These are phyloP conservation scores for Kuraishia capsulata DNA, from an alignment of 805 yeast species.

Conservation along the genomic window DNA sequence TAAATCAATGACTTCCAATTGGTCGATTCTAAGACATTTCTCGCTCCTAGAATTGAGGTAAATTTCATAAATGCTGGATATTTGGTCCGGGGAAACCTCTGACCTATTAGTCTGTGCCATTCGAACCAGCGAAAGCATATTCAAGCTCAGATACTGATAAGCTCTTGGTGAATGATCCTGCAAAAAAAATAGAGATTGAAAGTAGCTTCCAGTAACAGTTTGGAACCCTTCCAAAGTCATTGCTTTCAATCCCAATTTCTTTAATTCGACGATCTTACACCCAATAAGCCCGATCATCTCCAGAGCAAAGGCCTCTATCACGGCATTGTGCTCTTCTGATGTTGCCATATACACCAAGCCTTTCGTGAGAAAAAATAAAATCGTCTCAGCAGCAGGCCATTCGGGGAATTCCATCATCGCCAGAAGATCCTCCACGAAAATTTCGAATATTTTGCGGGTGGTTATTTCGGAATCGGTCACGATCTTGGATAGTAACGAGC, in stretches of 20 bases:
- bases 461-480: constrained; percentile 20
- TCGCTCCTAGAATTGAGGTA: not conserved
- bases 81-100: too few species aligned
- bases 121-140: not conserved
- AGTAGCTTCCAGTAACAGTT: not conserved
- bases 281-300: constrained; percentile 61
- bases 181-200: not conserved
- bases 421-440: constrained; percentile 48
- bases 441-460: constrained; percentile 34
- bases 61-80: not conserved
- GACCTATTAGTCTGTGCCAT: not conserved
- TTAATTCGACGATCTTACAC: constrained; percentile 22
- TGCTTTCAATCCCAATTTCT: not conserved
- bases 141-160: not conserved
- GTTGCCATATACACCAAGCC: constrained; percentile 30
- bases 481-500: constrained; percentile 17
- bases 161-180: not conserved
- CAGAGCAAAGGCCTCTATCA: constrained; percentile 40
- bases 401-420: constrained; percentile 42
- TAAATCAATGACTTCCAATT: not conserved
- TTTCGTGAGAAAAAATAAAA: constrained; percentile 36
- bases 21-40: not conserved
- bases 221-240: not conserved
- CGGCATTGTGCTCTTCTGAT: constrained; percentile 27
- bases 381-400: constrained; percentile 50